phyloP scores from a whole-genome alignment of 2,329 filamentous ascomycete genomes.

The Nannizziopsis barbatae region DNA sequence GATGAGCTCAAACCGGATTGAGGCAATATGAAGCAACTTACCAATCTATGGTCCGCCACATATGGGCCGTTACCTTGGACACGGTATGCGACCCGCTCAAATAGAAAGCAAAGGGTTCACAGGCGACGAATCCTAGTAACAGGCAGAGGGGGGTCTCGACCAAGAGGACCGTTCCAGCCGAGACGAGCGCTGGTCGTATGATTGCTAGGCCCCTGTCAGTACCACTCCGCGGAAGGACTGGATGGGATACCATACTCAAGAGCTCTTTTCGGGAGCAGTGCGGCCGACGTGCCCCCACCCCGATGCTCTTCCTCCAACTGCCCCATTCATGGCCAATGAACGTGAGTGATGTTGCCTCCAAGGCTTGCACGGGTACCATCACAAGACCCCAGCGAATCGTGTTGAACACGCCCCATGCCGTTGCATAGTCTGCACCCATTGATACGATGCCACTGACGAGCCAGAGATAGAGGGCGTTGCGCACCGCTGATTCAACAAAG shows the following conservation, averaged over 20 bases:
- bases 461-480: constrained; percentile 63
- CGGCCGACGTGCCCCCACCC: constrained; percentile 20
- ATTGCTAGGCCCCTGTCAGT: constrained; percentile 29
- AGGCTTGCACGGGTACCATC: constrained; percentile 59
- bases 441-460: constrained; percentile 53
- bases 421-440: constrained; percentile 54
- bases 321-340: constrained; percentile 61
- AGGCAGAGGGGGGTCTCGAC: constrained; percentile 54
- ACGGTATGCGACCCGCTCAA: constrained; percentile 49
- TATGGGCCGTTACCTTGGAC: constrained; percentile 50
- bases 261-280: constrained; percentile 27
- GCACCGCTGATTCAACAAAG: constrained; percentile 53
- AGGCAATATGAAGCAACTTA: constrained; percentile 3
- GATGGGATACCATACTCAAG: background rate
- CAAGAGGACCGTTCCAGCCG: constrained; percentile 42
- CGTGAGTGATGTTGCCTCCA: constrained; percentile 53
- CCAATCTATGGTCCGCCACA: constrained; percentile 55
- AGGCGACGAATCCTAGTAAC: constrained; percentile 50
- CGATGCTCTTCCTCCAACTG: constrained; percentile 32
- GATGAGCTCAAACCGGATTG: background rate
- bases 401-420: constrained; percentile 62
- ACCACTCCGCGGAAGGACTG: background rate
- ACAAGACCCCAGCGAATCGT: constrained; percentile 64
- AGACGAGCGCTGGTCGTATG: constrained; percentile 43
- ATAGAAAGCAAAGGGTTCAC: constrained; percentile 50